Conservation (phyloP, 2,329 filamentous ascomycete species). For the Beauveria scarabaeidicola region DNA sequence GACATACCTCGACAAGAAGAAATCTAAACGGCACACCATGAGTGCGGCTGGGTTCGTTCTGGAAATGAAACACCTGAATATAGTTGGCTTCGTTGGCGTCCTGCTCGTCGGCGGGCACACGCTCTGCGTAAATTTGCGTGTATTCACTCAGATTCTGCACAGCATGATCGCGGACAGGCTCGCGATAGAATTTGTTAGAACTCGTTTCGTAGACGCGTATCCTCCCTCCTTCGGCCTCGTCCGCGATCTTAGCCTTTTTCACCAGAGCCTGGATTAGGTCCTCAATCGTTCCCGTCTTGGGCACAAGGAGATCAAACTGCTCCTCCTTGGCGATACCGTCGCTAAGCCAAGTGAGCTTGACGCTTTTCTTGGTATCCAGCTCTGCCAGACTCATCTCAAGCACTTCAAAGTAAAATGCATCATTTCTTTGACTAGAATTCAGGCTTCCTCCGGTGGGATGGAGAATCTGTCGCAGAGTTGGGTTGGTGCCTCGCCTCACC, state of each 20-base stretch:
- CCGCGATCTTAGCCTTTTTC: conserved; percentile 71
- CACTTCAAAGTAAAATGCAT: conserved; percentile 85
- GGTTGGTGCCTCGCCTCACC: conserved; percentile 63
- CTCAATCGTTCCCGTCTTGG: conserved; percentile 72
- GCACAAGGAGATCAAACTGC: conserved; percentile 70
- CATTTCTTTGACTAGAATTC: conserved; percentile 60
- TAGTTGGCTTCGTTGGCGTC: conserved; percentile 49
- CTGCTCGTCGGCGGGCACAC: conserved; percentile 64
- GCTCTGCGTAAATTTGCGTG: conserved; percentile 70
- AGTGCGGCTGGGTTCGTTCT: conserved; percentile 73
- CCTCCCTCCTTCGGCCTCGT: conserved; percentile 59
- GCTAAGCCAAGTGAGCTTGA: conserved; percentile 76
- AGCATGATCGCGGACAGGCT: conserved; percentile 59
- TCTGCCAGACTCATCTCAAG: conserved; percentile 91
- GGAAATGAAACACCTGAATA: conserved; percentile 84
- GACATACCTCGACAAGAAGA: conserved; percentile 64
- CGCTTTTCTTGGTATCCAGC: conserved; percentile 80
- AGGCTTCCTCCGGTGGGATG: conserved; percentile 65
- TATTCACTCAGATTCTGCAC: conserved; percentile 85
- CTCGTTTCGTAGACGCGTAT: conserved; percentile 79
- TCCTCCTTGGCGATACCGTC: conserved; percentile 94
- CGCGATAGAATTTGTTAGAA: conserved; percentile 74
- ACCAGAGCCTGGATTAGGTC: conserved; percentile 70
- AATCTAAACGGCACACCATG: conserved; percentile 93
- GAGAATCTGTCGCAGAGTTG: conserved; percentile 72